Percentiles rank a stretch among this genome's conserved stretches.
Conservation (phyloP, 768 basidiomycete species). For the Boletus vinaceobasis region DNA sequence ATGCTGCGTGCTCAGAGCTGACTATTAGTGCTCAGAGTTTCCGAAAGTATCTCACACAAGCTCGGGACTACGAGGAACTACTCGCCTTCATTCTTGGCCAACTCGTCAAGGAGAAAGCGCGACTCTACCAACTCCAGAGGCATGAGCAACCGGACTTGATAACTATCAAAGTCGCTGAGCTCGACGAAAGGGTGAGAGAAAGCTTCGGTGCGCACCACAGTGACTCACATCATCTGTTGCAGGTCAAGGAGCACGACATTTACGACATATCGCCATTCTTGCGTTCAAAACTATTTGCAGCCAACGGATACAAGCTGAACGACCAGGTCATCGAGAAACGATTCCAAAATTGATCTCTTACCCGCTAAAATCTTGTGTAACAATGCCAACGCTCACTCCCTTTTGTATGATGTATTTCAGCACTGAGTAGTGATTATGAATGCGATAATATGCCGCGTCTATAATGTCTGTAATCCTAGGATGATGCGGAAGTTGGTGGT, state of each 20-base stretch:
- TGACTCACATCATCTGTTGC: conserved; percentile 11
- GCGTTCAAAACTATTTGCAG: conserved; percentile 73
- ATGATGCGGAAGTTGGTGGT: conserved; percentile 9
- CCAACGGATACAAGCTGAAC: conserved; percentile 84
- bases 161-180: conserved; percentile 70
- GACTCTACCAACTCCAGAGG: conserved; percentile 74
- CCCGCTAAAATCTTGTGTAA: conserved; percentile 2
- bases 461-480: conserved; percentile 19
- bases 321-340: conserved; percentile 69
- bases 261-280: conserved; percentile 88
- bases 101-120: conserved; percentile 88
- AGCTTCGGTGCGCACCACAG: neutral
- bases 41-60: conserved; percentile 95
- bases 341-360: conserved; percentile 43
- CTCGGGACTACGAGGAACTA: conserved; percentile 93
- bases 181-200: conserved; percentile 77
- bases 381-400: conserved; percentile 2
- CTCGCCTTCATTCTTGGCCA: conserved; percentile 92
- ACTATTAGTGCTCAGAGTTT: conserved; percentile 60
- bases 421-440: conserved; percentile 31
- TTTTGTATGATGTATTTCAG: conserved; percentile 18
- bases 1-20: conserved; percentile 1
- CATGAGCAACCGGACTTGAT: conserved; percentile 77
- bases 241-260: conserved; percentile 98
- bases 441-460: conserved; percentile 28